Conservation (phyloP, 1,284 basidiomycete species). For the Polyporus tsugae region DNA sequence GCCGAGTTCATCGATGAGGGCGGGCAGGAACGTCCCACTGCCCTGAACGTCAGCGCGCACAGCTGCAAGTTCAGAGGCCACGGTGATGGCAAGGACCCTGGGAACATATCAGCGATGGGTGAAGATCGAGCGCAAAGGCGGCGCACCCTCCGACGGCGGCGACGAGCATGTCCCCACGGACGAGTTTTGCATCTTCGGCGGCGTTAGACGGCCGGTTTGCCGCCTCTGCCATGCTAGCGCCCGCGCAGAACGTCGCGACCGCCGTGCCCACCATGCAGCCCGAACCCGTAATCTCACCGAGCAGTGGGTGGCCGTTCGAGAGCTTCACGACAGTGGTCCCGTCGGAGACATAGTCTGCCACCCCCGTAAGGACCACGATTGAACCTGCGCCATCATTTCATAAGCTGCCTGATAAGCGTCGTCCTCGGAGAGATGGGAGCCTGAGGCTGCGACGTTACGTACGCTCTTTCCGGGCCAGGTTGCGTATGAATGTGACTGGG, state of each 20-base stretch:
- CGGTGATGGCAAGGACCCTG: conserved; percentile 83
- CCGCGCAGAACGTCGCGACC: conserved; percentile 82
- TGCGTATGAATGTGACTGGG: conserved; percentile 74
- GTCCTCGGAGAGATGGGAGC: not conserved
- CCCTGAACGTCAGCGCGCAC: conserved; percentile 76
- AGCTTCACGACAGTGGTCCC: conserved; percentile 75
- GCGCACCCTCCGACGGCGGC: conserved; percentile 82
- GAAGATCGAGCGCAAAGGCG: not conserved
- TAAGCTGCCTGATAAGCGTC: conserved; percentile 35
- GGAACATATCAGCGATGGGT: conserved; percentile 12
- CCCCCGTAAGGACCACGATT: conserved; percentile 86
- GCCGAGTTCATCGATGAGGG: conserved; percentile 86
- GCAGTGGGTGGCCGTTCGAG: conserved; percentile 79
- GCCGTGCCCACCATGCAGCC: conserved; percentile 90
- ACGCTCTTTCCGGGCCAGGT: conserved; percentile 83
- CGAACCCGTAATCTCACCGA: conserved; percentile 88
- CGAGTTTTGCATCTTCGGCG: conserved; percentile 53
- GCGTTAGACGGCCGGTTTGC: conserved; percentile 32
- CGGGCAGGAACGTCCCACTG: conserved; percentile 88
- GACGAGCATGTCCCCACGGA: conserved; percentile 76
- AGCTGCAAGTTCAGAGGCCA: conserved; percentile 87
- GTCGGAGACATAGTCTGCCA: conserved; percentile 88
- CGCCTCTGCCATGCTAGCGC: conserved; percentile 55
- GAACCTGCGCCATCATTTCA: conserved; percentile 59
- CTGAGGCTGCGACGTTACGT: conserved; percentile 23